These are phyloP conservation scores for Salvia hispanica DNA, from an alignment of 257 asterid genomes.

Conservation along the genomic window DNA sequence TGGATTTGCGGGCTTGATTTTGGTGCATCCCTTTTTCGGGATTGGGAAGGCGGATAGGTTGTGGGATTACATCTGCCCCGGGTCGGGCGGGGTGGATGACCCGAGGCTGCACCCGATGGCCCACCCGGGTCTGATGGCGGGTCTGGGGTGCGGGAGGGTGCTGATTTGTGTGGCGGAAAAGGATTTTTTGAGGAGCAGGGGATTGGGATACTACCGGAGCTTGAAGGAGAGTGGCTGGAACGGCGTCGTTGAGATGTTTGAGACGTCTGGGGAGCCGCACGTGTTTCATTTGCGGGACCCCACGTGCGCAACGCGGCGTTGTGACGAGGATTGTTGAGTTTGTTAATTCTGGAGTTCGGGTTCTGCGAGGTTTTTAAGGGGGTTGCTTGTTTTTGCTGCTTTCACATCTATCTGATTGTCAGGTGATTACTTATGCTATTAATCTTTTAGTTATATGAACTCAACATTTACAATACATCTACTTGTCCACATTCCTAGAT, in stretches of 20 bases:
- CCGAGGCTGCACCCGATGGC: conserved; percentile 47
- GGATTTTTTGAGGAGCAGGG: conserved; percentile 46
- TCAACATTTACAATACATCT: too few relatives aligned
- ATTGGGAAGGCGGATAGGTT: conserved; percentile 29
- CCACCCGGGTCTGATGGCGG: conserved; percentile 33
- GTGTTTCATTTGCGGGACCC: conserved; percentile 43
- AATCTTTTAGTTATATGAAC: too few relatives aligned
- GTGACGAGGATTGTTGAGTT: conserved; percentile 41
- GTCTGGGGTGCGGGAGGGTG: conserved; percentile 43
- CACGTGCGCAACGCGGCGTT: conserved; percentile 32
- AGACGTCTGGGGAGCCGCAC: conserved; percentile 45
- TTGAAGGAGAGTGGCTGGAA: conserved; percentile 47
- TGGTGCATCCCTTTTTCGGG: conserved; percentile 76
- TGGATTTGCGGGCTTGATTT: conserved; percentile 48
- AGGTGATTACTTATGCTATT: too few relatives aligned
- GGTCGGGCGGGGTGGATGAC: conserved; percentile 35
- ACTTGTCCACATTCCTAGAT: too few relatives aligned
- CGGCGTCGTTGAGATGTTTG: conserved; percentile 46
- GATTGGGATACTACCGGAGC: conserved; percentile 34
- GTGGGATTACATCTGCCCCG: conserved; percentile 54
- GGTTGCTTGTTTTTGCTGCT: too few relatives aligned
- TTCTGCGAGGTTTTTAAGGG: not conserved
- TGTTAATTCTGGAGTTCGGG: conserved; percentile 18
- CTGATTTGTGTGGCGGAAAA: conserved; percentile 52
- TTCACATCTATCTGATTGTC: too few relatives aligned